Percentiles rank a stretch among this genome's conserved stretches.
Evolutionary conservation across 176 grass and related monocot genomes (phyloP).

Genomic region (Puccinellia tenuiflora): DNA sequence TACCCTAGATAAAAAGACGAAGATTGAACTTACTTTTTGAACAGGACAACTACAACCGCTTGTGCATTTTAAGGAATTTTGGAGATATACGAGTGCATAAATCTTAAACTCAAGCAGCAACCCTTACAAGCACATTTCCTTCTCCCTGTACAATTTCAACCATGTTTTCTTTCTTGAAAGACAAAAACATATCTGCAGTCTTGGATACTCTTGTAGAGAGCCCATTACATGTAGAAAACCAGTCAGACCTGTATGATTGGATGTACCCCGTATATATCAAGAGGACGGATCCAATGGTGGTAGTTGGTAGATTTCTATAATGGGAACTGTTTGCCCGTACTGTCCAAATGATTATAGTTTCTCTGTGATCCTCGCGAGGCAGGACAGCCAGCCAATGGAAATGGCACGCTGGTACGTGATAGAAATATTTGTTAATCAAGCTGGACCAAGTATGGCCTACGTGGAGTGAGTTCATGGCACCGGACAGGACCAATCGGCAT

Average conservation of each 20-base stretch:
- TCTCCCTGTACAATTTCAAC: too few species aligned
- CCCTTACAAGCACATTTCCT: neutral
- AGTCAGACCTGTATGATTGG: neutral
- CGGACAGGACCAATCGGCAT: conserved; percentile 7
- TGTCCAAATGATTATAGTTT: conserved; percentile 10
- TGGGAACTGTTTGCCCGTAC: conserved; percentile 20
- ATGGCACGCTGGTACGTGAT: neutral
- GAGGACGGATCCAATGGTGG: conserved; percentile 35
- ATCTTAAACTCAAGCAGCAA: neutral
- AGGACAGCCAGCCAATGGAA: neutral
- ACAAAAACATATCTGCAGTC: neutral
- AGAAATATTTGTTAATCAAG: neutral
- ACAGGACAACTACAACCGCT: neutral
- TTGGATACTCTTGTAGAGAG: neutral
- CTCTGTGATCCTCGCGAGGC: neutral
- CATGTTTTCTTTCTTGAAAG: neutral
- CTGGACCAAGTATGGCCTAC: conserved; percentile 22
- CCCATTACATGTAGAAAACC: neutral
- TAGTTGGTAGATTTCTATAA: conserved; percentile 43
- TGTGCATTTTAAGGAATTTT: neutral
- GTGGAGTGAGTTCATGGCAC: conserved; percentile 10
- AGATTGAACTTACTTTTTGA: neutral
- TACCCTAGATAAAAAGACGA: neutral
- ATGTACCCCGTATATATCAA: too few species aligned
- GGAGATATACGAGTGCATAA: neutral